Evolutionary conservation across 2,329 filamentous ascomycete genomes (phyloP), one percentile per base, ranked within the genome.

Genomic region (Cladosporium phlei): DNA sequence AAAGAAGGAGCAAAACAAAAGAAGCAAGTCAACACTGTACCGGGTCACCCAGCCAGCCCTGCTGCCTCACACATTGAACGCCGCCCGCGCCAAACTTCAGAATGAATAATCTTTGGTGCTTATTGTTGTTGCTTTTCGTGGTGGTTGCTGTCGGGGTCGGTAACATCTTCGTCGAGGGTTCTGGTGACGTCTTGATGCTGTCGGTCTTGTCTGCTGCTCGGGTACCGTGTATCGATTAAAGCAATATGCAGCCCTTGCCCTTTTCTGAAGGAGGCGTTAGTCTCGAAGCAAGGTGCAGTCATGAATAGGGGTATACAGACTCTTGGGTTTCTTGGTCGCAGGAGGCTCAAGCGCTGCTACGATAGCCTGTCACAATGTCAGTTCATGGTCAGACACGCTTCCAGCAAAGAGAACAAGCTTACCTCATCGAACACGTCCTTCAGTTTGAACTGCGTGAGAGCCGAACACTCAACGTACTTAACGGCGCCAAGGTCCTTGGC

Each of bases 371-470:
- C 33, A 39, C 34, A 16, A 54, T 40, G 53, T 57, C 46, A 59
- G 60, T 38, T 56, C 27, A 12, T 27, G 16, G 17, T 16, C 9
- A 33, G 25, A 32, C 16, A 12, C 12, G n/a, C n/a, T n/a, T n/a
- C n/a, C n/a, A n/a, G n/a, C n/a, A 16, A 10, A 10, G 8, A 29
- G 5, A 14, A 38, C 4, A 17, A 10, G 12, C 79, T 59, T 78
- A 95, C 90, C 86, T 97, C 93, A 63, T 98, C 93, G 70, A 98
- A 98, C 14, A 98, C 93, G 65, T 97, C 93, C 78, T 98, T 98
- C 56, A 98, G 74, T 73, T 96, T 96, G 74, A 90, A 96, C 75
- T 98, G 93, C 53, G 93, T 97, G 68, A 98, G 74, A 48, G 93
- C 93, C 66, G 90, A 96, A 75, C 93, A 98, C 74, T 98, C 93